phyloP scores from a whole-genome alignment of 441 rosid species.

The Adansonia madagascariensis region DNA sequence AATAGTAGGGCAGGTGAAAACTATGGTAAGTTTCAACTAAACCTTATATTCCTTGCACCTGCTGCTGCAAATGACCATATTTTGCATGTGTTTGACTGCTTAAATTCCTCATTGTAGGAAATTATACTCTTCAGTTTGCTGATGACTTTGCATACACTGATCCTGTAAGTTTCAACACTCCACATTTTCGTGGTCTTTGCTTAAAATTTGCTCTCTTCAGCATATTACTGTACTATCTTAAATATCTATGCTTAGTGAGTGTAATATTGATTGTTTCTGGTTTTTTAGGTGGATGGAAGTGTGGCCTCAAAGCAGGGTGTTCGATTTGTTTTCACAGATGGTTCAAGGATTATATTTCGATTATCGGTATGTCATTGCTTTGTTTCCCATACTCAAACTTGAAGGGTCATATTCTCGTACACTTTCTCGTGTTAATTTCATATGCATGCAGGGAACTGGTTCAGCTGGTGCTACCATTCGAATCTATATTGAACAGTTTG shows the following conservation, averaged over 20 bases:
- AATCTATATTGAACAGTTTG: conserved; percentile 80
- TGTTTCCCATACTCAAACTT: conserved; percentile 19
- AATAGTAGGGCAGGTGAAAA: conserved; percentile 71
- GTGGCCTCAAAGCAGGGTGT: conserved; percentile 90
- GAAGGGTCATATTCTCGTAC: background rate
- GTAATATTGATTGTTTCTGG: conserved; percentile 18
- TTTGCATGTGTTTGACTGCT: conserved; percentile 23
- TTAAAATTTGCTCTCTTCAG: conserved; percentile 19
- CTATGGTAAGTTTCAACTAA: conserved; percentile 55
- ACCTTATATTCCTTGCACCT: conserved; percentile 11
- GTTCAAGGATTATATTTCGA: conserved; percentile 85
- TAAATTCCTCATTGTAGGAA: conserved; percentile 51
- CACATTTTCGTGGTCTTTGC: conserved; percentile 13
- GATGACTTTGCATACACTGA: conserved; percentile 92
- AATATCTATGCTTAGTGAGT: background rate
- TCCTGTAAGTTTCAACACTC: conserved; percentile 64
- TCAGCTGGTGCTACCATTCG: conserved; percentile 94
- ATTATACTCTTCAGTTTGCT: conserved; percentile 72
- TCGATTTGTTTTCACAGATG: conserved; percentile 84
- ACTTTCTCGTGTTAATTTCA: background rate
- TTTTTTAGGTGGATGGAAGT: conserved; percentile 84
- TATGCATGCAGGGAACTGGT: conserved; percentile 75
- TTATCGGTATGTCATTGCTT: conserved; percentile 60
- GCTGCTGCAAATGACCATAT: background rate
- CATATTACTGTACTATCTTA: background rate